Base-by-base conservation (phyloP, 805 yeast genomes). In the Suhomyces pyralidae region DNA sequence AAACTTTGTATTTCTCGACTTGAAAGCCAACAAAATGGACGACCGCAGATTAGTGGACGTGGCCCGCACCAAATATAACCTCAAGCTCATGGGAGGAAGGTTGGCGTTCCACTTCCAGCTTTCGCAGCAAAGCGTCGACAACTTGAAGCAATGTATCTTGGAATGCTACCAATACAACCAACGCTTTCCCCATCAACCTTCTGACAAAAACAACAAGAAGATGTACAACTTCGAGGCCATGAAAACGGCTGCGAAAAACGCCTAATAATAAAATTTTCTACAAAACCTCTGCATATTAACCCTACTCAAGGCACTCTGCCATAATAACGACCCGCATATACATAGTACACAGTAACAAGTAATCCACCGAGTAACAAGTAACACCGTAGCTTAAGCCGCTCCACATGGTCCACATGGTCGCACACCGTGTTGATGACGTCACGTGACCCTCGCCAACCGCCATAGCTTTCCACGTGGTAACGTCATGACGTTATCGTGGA, bases 1-100 rank as follows among this genome's bases (percentile, higher is more conserved):
- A 10, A 90, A 86, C 65, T 90, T 92, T 68, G 91, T 92, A 43
- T 89, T 89, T 62, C 61, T 89, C 49, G 93, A 91, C 65, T 69
- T 82, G 52, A 62, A 58, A 54, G 68, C 67, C 38, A 81, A 80
- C 58, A 74, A 74, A 49, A 80, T 90, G 68, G 81, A 85, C 63
- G 82, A 85, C 25, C 78, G 69, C 17, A 74, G 76, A 28, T 69
- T 89, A 52, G 76, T 76, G 24, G 77, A 78, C 58, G 70, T 78
- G 54, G 90, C 86, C 54, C 47, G 45, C 5, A 66, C 74, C 44
- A 81, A 86, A 61, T 74, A 83, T 63, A 81, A 82, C 47, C 78
- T 92, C 52, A 84, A 80, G 59, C 69, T 86, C 38, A 79, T 80
- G 80, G 90, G 91, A 48, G 84, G 84, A 49, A 81, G 97, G 63